Evolutionary conservation across 371 early-diverging fungal species (phyloP), one percentile per base, ranked within the genome.

Genomic region (Actinomortierella wolfii): DNA sequence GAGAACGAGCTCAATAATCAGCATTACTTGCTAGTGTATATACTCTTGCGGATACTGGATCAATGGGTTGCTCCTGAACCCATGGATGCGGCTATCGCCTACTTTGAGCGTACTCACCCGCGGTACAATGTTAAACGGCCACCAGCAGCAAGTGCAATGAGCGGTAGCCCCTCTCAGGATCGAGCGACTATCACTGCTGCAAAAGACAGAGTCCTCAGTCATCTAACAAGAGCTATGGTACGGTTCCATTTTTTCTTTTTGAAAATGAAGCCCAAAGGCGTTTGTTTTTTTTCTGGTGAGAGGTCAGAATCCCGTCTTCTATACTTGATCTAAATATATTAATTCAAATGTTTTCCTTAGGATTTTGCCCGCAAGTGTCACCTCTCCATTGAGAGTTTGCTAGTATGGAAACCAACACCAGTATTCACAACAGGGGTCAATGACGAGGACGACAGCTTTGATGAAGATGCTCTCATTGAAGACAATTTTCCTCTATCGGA

Each of bases 1-100:
- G 65, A 65, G n/a, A 70, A 70, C 49, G 71, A 70, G 24, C 56
- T 65, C 52, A 71, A 71, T 53, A 71, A 71, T 46, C 73, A 71
- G 41, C 66, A 71, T 23, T 71, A 71, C 34, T 49, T 66, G 8
- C 25, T 65, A 1, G 53, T 71, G 3, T 66, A 71, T 20, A 28
- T 71, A 5, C 55, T 71, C 34, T 28, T 71, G 8, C 51, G 61
- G 18, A 34, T 71, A 2, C 56, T 71, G 59, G 66, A 71, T 50
- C 55, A 56, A 4, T 71, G 73, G 73, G 67, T 71, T 8, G 66
- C 73, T 1, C 43, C 59, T 0, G 59, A 56, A 24, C 56, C 65
- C 7, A 58, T 71, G 56, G 59, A 71, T 20, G 67, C 63, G 0
- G 41, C 73, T 0, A 51, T 57, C 1, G 52, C 62, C 0, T 71